Evolutionary conservation across 2,329 filamentous ascomycete species (phyloP).

Genomic region (Trichoderma sp.): DNA sequence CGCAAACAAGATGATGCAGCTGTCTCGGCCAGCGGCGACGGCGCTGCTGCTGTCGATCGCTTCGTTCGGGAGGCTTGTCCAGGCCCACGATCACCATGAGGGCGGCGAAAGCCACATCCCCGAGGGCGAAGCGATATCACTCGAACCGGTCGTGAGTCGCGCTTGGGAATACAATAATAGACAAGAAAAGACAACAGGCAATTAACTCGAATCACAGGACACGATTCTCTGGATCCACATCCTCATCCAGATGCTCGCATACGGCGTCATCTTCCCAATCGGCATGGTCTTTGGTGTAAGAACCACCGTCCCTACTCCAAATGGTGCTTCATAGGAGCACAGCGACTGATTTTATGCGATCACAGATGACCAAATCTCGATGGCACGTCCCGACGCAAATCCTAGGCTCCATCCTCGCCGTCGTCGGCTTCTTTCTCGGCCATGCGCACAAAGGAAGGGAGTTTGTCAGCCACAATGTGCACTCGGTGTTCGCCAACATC

Average conservation of each 20-base stretch:
- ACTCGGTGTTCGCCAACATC: constrained; percentile 74
- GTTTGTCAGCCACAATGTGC: constrained; percentile 72
- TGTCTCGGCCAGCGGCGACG: constrained; percentile 20
- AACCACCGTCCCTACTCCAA: constrained; percentile 19
- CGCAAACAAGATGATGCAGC: neutral
- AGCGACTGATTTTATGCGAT: constrained; percentile 12
- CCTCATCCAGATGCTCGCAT: constrained; percentile 78
- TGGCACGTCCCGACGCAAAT: constrained; percentile 93
- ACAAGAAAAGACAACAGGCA: neutral
- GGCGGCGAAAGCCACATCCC: constrained; percentile 55
- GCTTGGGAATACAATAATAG: neutral
- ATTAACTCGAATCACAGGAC: constrained; percentile 55
- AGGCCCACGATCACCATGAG: constrained; percentile 50
- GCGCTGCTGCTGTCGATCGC: constrained; percentile 26
- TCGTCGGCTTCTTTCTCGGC: constrained; percentile 86
- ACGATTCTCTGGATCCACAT: constrained; percentile 92
- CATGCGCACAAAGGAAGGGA: constrained; percentile 87
- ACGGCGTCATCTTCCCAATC: constrained; percentile 87
- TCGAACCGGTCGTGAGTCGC: constrained; percentile 66
- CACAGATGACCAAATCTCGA: constrained; percentile 78
- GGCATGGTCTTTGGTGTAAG: constrained; percentile 93
- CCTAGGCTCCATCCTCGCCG: constrained; percentile 68
- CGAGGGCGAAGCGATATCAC: constrained; percentile 67
- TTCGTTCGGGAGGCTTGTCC: constrained; percentile 27
- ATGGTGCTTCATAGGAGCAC: neutral